Base-by-base conservation (phyloP, 176 grass and related monocot genomes). In the Bolboschoenus planiculmis region DNA sequence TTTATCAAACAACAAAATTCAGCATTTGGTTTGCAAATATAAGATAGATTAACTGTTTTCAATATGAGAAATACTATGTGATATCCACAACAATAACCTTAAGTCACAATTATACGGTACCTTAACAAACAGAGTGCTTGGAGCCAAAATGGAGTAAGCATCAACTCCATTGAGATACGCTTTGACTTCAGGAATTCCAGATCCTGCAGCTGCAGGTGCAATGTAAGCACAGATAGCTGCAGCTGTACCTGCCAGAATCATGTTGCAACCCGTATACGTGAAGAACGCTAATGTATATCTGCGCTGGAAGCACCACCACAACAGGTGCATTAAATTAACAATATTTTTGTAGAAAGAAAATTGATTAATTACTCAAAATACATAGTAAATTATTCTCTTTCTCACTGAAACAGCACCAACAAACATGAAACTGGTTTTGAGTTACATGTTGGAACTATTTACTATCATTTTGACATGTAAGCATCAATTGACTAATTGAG, bases 91-190 rank as follows among this genome's bases (percentile, higher is more conserved):
- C 47, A 31, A 53, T 33, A 76, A 30, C 26, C 10, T 20, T 31
- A 33, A 51, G 24, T 53, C 15, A 60, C 26, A 56, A 15, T 75
- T 80, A 47, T 47, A 50, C 1, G 18, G 67, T 88, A 99, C 91
- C 89, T 99, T 99, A 47, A 99, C 97, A 88, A 99, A 93, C 34
- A 99, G 83, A 72, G 97, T 99, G 71, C 89, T 95, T 8, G 97
- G 93, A 91, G 93, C 97, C 84, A 99, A 85, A 82, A 99, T 99
- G 68, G 92, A 91, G 67, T 95, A 90, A 47, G 97, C 80, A 81
- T 99, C 93, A 73, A 99, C 80, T 83, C 97, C 97, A 80, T 99
- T 99, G 58, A 99, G 97, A 84, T 99, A 99, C 23, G 97, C 97
- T 76, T 99, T 99, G 53, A 99, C 93, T 95, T 99, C 97, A 59